Percentiles rank a stretch among this genome's conserved stretches.
phyloP scores from a whole-genome alignment of 1,284 basidiomycete species.

The Microbotryum silenes-acaulis region DNA sequence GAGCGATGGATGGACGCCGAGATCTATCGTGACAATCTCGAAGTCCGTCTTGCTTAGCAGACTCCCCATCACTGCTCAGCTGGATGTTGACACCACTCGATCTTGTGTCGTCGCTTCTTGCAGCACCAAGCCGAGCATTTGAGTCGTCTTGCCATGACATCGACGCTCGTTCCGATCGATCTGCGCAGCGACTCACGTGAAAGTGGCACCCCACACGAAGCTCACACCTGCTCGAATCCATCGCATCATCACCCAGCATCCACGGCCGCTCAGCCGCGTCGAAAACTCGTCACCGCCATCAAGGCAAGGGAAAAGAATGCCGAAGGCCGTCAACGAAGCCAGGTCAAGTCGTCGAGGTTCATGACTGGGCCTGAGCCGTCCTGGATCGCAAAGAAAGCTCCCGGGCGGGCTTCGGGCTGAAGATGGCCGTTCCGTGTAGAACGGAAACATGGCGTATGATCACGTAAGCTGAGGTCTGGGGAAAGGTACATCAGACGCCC shows the following conservation, averaged over 20 bases:
- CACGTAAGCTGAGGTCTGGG: neutral
- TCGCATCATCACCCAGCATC: neutral
- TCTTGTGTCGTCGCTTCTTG: neutral
- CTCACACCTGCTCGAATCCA: neutral
- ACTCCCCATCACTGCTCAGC: no score
- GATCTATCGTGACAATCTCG: constrained; percentile 23
- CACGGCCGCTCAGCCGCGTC: neutral
- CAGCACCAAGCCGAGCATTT: constrained; percentile 22
- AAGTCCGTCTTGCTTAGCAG: constrained; percentile 6
- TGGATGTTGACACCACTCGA: neutral
- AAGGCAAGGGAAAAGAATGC: neutral
- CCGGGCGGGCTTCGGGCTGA: neutral
- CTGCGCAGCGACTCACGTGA: no score
- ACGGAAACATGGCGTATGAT: neutral
- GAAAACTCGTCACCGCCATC: constrained; percentile 10
- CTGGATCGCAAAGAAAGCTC: constrained; percentile 10
- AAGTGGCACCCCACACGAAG: no score
- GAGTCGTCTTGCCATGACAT: neutral
- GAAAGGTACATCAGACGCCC: neutral
- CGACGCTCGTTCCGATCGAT: no score
- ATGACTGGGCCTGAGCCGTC: constrained; percentile 26
- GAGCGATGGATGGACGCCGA: constrained; percentile 10
- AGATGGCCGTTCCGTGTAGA: neutral
- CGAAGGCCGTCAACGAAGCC: neutral
- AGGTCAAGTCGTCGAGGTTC: constrained; percentile 11